These are phyloP conservation scores for slime mould (Dictyostelium discoideum) DNA, from an alignment of 78 protist genomes.

Conservation along the genomic window DNA sequence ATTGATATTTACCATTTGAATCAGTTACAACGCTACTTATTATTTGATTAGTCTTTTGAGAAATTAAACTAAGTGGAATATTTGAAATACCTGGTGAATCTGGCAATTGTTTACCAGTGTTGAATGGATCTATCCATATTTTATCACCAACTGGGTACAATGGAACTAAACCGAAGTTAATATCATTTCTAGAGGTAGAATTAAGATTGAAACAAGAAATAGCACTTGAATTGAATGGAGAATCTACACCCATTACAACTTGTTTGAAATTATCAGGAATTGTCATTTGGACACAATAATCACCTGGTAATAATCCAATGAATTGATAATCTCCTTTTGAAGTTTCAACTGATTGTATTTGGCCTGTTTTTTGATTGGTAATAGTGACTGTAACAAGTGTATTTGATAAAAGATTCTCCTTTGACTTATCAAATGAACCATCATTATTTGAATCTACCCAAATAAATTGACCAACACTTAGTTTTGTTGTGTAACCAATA, in stretches of 20 bases:
- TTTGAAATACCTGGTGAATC: neutral
- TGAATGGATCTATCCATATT: neutral
- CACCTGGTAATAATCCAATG: conserved; percentile 12
- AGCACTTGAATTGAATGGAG: neutral
- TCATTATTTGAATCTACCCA: conserved; percentile 28
- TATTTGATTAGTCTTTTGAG: neutral
- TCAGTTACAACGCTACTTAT: neutral
- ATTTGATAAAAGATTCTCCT: neutral
- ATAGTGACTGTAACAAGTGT: neutral
- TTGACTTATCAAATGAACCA: neutral
- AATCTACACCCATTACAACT: neutral
- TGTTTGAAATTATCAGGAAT: neutral
- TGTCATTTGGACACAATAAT: conserved; percentile 23
- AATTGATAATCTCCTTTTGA: neutral
- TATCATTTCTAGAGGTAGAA: neutral
- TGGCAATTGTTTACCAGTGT: neutral
- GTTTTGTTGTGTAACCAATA: neutral
- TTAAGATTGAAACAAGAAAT: neutral
- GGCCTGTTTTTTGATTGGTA: neutral
- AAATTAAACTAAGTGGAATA: neutral
- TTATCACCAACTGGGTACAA: neutral
- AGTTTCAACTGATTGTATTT: neutral
- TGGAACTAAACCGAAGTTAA: neutral
- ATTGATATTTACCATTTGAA: neutral
- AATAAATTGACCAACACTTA: neutral